Evolutionary conservation across 2,329 filamentous ascomycete genomes (phyloP), one percentile per base, ranked within the genome.

Genomic region (Fusarium austroafricanum): DNA sequence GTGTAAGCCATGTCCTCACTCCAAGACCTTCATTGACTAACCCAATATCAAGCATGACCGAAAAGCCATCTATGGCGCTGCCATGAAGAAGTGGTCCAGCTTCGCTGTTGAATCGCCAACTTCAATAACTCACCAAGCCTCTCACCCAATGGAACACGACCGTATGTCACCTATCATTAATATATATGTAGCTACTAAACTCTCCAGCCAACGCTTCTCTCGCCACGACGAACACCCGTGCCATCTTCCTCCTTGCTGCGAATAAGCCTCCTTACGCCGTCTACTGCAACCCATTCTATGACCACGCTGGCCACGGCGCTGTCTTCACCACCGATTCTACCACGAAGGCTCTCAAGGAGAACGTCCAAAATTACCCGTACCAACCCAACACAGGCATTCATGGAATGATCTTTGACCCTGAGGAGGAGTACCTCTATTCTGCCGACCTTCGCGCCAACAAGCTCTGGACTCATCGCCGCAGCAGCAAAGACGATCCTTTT

Each of bases 51-150:
- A 95, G 90, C 92, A 96, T 80, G 83, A 86, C 65, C 92, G 90
- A 75, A 95, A 93, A 80, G 91, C 92, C 77, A 90, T 97, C 63
- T 97, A 97, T 78, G 93, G 93, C 73, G 90, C 93, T 5, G 92
- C 92, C 63, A 96, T 96, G 92, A 97, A 97, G 84, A 95, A 94
- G 78, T 97, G 93, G 92, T 90, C 90, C 49, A 94, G 91, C 77
- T 95, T 92, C 78, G 83, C 89, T 44, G 91, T 96, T 73, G 87
- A 90, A 73, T 90, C 87, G 71, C 91, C 93, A 4, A 90, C 88
- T 3, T 88, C 93, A 49, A 96, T 97, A 68, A 81, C 88, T 45
- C 93, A 96, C 71, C 86, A 91, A 77, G 84, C 84, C 43, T 93
- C 93, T 15, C 89, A 93, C 78, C 86, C 91, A 4, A 90, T 97